These are phyloP conservation scores for Neohortaea acidophila DNA, from an alignment of 495 filamentous ascomycete species.

Conservation along the genomic window DNA sequence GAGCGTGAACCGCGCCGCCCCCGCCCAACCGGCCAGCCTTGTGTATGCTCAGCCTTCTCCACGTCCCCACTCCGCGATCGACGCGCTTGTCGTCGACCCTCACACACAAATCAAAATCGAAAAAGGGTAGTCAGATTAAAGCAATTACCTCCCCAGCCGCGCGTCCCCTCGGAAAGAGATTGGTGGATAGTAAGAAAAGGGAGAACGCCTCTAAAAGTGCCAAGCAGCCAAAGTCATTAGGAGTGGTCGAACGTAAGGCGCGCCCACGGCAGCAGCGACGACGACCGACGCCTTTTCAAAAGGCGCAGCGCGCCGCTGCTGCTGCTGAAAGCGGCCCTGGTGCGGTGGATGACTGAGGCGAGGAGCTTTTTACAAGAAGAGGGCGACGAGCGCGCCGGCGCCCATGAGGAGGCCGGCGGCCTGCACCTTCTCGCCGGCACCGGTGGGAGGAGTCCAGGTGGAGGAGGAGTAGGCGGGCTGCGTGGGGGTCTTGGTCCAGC, in stretches of 20 bases:
- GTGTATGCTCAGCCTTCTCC: too few species aligned
- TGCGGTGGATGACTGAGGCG: conserved; percentile 2
- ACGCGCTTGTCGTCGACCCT: too few species aligned
- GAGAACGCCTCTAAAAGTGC: conserved; percentile 1
- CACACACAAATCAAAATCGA: too few species aligned
- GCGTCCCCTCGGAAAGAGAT: background rate
- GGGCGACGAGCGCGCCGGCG: conserved; percentile 1
- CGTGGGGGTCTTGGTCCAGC: background rate
- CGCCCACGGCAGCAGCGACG: too few species aligned
- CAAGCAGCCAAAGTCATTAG: too few species aligned
- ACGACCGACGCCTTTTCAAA: background rate
- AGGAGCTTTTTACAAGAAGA: conserved; percentile 4
- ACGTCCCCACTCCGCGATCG: too few species aligned
- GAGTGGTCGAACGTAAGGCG: too few species aligned
- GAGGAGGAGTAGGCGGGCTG: background rate
- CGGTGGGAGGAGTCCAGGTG: background rate
- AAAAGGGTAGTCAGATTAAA: too few species aligned
- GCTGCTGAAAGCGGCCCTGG: background rate
- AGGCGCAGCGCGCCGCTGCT: background rate
- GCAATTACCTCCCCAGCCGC: background rate
- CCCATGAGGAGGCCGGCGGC: background rate
- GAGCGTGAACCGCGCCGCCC: too few species aligned
- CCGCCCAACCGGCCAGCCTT: too few species aligned
- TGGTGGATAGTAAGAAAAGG: too few species aligned
- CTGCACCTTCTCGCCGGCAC: background rate